Evolutionary conservation across 129 eudicot genomes (phyloP).

Genomic region (Lactuca saligna): DNA sequence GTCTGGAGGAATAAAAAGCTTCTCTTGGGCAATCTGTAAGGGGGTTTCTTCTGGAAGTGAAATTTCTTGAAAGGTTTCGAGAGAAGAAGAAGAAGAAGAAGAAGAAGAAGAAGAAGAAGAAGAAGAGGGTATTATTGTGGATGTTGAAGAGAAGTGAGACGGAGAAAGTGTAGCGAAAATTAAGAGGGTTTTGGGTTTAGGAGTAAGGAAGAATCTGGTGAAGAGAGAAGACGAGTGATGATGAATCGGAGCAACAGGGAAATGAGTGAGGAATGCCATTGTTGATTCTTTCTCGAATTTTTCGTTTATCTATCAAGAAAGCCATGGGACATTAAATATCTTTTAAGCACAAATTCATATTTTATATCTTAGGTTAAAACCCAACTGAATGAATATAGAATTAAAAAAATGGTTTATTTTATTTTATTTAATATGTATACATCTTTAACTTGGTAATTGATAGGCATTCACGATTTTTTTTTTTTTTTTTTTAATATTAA

Average conservation of each 20-base stretch:
- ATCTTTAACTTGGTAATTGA: no score
- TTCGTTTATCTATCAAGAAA: slow-evolving; percentile 21
- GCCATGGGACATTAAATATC: slow-evolving; percentile 8
- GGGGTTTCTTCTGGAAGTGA: slow-evolving; percentile 43
- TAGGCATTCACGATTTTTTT: no score
- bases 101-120: slow-evolving; percentile 18
- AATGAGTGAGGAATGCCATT: slow-evolving; percentile 42
- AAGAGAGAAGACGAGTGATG: slow-evolving; percentile 34
- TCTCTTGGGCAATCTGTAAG: slow-evolving; percentile 58
- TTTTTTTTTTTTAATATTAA: no score
- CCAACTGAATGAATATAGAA: no score
- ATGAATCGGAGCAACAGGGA: slow-evolving; percentile 35
- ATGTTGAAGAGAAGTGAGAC: slow-evolving; percentile 35
- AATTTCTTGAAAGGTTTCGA: slow-evolving; percentile 17
- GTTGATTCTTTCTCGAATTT: slow-evolving; percentile 20
- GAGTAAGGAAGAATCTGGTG: slow-evolving; percentile 28
- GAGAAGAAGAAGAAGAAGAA: slow-evolving; percentile 23
- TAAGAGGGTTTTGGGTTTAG: slow-evolving; percentile 38
- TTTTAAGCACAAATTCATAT: neutral
- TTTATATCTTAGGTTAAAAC: no score
- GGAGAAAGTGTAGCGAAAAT: slow-evolving; percentile 14
- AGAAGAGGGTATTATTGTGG: slow-evolving; percentile 16
- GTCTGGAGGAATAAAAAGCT: slow-evolving; percentile 87
- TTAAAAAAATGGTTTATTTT: no score
- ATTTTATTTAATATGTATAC: no score